phyloP scores from a whole-genome alignment of 768 basidiomycete genomes.

The Suillus subaureus region DNA sequence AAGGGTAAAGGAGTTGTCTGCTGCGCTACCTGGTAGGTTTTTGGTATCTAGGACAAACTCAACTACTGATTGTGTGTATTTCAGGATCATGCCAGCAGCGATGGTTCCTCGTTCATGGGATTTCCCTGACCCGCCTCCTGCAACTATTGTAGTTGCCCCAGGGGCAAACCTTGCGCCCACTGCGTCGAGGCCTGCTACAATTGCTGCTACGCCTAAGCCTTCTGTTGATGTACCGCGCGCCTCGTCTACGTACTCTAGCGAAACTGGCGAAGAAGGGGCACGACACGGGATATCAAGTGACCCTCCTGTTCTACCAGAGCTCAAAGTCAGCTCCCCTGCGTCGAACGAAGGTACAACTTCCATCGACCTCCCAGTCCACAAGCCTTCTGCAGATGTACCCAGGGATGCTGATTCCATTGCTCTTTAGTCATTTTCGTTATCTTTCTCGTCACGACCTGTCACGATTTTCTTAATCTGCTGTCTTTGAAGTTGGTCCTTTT shows the following conservation, averaged over 20 bases:
- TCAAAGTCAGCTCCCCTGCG: constrained; percentile 36
- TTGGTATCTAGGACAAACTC: neutral
- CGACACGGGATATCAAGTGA: constrained; percentile 29
- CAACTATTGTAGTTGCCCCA: constrained; percentile 15
- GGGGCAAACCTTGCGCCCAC: constrained; percentile 19
- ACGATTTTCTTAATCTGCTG: neutral
- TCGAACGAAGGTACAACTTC: constrained; percentile 31
- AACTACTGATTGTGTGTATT: neutral
- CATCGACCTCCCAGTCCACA: constrained; percentile 3
- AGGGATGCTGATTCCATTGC: constrained; percentile 4
- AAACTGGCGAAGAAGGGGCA: constrained; percentile 28
- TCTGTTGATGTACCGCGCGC: constrained; percentile 31
- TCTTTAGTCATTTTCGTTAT: neutral
- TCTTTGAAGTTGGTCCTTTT: neutral
- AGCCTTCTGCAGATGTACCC: constrained; percentile 7
- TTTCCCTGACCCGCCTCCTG: constrained; percentile 49
- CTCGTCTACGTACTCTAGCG: constrained; percentile 33
- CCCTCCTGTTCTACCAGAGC: constrained; percentile 35
- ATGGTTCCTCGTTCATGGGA: constrained; percentile 84
- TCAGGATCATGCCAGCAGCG: constrained; percentile 78
- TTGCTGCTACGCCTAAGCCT: constrained; percentile 30
- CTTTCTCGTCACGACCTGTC: neutral
- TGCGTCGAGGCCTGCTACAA: constrained; percentile 24
- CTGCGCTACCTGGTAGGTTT: constrained; percentile 79
- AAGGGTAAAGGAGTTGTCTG: constrained; percentile 81